These are phyloP conservation scores for Eutypella sp. DNA, from an alignment of 2,329 filamentous ascomycete species.

Conservation along the genomic window DNA sequence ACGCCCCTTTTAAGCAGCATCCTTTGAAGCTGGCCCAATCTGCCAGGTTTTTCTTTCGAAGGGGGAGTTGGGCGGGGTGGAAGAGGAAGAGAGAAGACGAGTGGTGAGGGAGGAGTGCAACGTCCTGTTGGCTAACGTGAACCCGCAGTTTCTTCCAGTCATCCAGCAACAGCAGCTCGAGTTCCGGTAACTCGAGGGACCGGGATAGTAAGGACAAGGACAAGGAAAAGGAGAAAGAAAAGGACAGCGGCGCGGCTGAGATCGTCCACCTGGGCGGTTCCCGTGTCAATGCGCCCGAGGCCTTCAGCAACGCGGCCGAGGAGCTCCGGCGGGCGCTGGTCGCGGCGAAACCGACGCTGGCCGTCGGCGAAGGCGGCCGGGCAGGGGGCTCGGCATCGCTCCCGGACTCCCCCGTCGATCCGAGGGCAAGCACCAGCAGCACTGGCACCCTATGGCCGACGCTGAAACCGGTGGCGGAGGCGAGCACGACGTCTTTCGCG, in stretches of 20 bases:
- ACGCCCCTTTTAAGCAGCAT: background rate
- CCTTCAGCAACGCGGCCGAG: background rate
- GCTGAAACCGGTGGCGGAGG: background rate
- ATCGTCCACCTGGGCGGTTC: constrained; percentile 19
- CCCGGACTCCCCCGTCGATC: background rate
- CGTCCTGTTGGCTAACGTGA: too few species aligned
- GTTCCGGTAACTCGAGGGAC: background rate
- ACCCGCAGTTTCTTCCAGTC: too few species aligned
- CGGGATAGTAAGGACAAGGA: constrained; percentile 5
- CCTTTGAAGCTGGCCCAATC: background rate
- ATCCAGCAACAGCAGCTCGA: too few species aligned
- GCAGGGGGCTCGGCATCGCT: background rate
- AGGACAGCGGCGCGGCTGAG: constrained; percentile 6
- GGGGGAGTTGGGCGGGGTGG: too few species aligned
- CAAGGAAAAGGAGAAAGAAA: background rate
- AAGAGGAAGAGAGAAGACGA: too few species aligned
- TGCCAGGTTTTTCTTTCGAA: constrained; percentile 5
- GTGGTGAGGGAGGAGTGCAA: too few species aligned
- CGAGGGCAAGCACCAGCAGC: background rate
- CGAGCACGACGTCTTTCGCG: background rate
- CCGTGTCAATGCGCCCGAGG: constrained; percentile 10
- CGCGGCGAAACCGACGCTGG: background rate
- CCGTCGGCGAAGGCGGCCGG: background rate
- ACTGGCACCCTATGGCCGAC: background rate
- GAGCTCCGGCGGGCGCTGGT: constrained; percentile 1